These are phyloP conservation scores for Phoma sp. DNA, from an alignment of 2,329 filamentous ascomycete species.

Conservation along the genomic window DNA sequence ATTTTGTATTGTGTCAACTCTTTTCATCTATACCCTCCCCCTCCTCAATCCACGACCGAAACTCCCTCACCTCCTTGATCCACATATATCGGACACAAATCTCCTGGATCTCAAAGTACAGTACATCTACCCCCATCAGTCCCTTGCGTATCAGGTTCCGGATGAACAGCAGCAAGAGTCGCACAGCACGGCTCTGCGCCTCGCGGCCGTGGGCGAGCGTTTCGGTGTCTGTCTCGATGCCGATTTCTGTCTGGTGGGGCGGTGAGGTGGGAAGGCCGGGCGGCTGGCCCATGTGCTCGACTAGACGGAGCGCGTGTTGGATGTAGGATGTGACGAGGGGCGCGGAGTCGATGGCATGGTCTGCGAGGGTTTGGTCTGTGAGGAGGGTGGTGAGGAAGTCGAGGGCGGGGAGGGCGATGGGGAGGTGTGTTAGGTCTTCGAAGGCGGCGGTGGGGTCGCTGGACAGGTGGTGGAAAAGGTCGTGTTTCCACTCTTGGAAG, in stretches of 20 bases:
- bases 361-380: slow-evolving; percentile 29
- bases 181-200: slow-evolving; percentile 46
- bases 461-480: slow-evolving; percentile 27
- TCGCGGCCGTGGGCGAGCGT: slow-evolving; percentile 38
- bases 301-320: slow-evolving; percentile 46
- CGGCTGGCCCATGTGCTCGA: slow-evolving; percentile 41
- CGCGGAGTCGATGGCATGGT: slow-evolving; percentile 35
- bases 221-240: neutral
- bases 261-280: slow-evolving; percentile 8
- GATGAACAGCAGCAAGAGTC: slow-evolving; percentile 48
- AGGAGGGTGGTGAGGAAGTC: slow-evolving; percentile 50
- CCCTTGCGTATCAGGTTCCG: slow-evolving; percentile 46
- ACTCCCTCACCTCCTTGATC: slow-evolving; percentile 50
- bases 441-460: slow-evolving; percentile 30
- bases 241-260: neutral
- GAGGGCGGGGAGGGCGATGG: slow-evolving; percentile 46
- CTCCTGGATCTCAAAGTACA: slow-evolving; percentile 51
- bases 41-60: slow-evolving; percentile 41
- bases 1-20: too few relatives aligned
- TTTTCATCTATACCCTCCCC: neutral
- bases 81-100: slow-evolving; percentile 50
- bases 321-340: slow-evolving; percentile 45
- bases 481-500: slow-evolving; percentile 31
- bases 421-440: slow-evolving; percentile 43
- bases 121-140: slow-evolving; percentile 35